Conservation (phyloP, 495 filamentous ascomycete genomes). For the Penicillium parvum region DNA sequence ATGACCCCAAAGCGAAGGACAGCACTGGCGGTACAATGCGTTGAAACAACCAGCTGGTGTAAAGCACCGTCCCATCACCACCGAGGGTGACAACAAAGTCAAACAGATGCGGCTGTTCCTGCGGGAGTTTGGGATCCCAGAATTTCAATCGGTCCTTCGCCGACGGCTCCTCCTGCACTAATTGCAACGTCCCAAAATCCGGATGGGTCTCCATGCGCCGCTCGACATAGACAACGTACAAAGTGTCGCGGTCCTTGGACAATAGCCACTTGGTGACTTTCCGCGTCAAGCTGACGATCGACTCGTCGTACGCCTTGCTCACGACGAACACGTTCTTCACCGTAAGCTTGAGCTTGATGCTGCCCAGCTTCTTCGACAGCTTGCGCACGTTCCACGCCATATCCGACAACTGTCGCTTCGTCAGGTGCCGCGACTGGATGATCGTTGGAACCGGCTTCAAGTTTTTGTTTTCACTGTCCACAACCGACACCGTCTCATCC, state of each 20-base stretch:
- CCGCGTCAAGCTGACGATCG: conserved; percentile 71
- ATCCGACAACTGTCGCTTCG: conserved; percentile 87
- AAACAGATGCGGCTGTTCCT: conserved; percentile 74
- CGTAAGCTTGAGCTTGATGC: conserved; percentile 70
- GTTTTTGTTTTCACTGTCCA: conserved; percentile 18
- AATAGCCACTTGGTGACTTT: conserved; percentile 83
- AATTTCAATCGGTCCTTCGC: conserved; percentile 62
- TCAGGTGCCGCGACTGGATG: conserved; percentile 64
- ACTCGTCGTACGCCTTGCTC: conserved; percentile 82
- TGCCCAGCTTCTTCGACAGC: conserved; percentile 77
- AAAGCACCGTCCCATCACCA: conserved; percentile 95
- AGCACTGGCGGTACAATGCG: conserved; percentile 91
- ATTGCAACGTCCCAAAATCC: conserved; percentile 62
- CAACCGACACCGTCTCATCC: conserved; percentile 17
- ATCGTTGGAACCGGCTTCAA: conserved; percentile 26
- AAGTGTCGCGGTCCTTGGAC: conserved; percentile 60
- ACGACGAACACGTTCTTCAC: conserved; percentile 83
- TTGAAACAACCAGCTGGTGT: conserved; percentile 95
- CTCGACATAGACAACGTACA: conserved; percentile 78
- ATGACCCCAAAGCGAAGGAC: conserved; percentile 83
- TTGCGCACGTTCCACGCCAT: conserved; percentile 96
- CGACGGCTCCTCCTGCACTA: conserved; percentile 55
- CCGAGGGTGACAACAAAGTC: conserved; percentile 93
- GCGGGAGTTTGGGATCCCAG: conserved; percentile 78
- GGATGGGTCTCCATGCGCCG: conserved; percentile 62